Conservation (phyloP, 805 yeast species). For the Debaryomyces castellii region DNA sequence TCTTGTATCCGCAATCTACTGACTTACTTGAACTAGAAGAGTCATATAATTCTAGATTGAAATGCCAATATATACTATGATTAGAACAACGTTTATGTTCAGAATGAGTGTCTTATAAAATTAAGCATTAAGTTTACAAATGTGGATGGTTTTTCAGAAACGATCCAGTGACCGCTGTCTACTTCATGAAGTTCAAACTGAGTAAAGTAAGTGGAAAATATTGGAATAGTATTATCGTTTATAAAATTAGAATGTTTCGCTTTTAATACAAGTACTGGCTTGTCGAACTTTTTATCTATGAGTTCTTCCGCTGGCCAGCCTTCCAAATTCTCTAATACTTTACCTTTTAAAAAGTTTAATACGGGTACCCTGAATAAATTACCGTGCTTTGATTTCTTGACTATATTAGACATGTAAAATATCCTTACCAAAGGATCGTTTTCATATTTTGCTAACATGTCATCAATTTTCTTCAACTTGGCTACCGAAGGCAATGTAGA, state of each 20-base stretch:
- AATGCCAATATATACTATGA: too few species aligned
- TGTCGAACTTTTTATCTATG: conserved; percentile 12
- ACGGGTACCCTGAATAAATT: conserved; percentile 19
- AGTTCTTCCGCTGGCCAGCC: conserved; percentile 23
- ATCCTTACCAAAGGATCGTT: conserved; percentile 25
- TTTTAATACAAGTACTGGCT: conserved; percentile 43
- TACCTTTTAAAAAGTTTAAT: conserved; percentile 17
- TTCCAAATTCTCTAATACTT: conserved; percentile 16
- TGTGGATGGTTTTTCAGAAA: conserved; percentile 36
- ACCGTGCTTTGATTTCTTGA: conserved; percentile 14
- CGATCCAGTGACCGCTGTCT: conserved; percentile 39
- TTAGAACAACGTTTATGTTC: too few species aligned
- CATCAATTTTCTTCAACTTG: conserved; percentile 14
- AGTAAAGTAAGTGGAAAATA: conserved; percentile 27
- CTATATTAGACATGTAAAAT: conserved; percentile 40
- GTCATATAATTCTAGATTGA: too few species aligned
- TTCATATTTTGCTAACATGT: conserved; percentile 23
- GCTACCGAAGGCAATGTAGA: conserved; percentile 18
- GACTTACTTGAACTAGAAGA: too few species aligned
- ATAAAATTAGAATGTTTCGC: conserved; percentile 46
- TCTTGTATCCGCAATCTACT: too few species aligned
- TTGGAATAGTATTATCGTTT: conserved; percentile 21
- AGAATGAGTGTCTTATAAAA: too few species aligned
- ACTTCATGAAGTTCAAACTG: conserved; percentile 15
- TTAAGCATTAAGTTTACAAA: conserved; percentile 21